Evolutionary conservation across 2,329 filamentous ascomycete species (phyloP).

Genomic region (Rachicladosporium sp.): DNA sequence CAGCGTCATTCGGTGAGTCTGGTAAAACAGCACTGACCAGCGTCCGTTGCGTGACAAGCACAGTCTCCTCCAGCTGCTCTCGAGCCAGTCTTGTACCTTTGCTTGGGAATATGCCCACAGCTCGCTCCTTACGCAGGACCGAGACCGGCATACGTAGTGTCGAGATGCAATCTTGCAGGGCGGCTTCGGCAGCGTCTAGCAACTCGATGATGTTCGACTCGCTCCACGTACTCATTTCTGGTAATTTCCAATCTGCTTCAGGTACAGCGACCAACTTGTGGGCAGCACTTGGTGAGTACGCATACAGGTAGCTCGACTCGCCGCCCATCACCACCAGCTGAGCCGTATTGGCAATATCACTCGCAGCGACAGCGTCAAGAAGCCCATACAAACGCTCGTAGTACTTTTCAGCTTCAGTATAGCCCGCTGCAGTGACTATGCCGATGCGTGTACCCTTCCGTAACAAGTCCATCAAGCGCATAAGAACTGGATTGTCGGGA

Average conservation of each 20-base stretch:
- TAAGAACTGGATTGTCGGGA: conserved; percentile 64
- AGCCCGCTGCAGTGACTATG: conserved; percentile 93
- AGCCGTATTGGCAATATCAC: conserved; percentile 50
- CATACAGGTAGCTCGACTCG: conserved; percentile 91
- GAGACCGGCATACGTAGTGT: conserved; percentile 68
- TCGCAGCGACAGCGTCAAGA: conserved; percentile 61
- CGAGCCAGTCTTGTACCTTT: conserved; percentile 45
- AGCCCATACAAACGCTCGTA: conserved; percentile 78
- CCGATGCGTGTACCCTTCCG: conserved; percentile 70
- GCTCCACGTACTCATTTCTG: conserved; percentile 66
- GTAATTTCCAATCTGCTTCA: conserved; percentile 57
- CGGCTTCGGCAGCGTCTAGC: conserved; percentile 79
- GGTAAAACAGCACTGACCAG: conserved; percentile 33
- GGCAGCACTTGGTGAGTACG: conserved; percentile 53
- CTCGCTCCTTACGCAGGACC: conserved; percentile 75
- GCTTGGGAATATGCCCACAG: conserved; percentile 37
- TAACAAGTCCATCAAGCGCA: conserved; percentile 56
- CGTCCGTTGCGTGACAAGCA: conserved; percentile 84
- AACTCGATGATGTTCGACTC: conserved; percentile 65
- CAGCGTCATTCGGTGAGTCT: neutral
- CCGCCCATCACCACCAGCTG: conserved; percentile 88
- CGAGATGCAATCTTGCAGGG: conserved; percentile 67
- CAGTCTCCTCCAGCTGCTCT: conserved; percentile 89
- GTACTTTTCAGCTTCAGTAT: conserved; percentile 77
- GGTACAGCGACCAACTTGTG: conserved; percentile 56